phyloP scores from a whole-genome alignment of 2,329 filamentous ascomycete genomes.

The Fusarium tjaetaba region DNA sequence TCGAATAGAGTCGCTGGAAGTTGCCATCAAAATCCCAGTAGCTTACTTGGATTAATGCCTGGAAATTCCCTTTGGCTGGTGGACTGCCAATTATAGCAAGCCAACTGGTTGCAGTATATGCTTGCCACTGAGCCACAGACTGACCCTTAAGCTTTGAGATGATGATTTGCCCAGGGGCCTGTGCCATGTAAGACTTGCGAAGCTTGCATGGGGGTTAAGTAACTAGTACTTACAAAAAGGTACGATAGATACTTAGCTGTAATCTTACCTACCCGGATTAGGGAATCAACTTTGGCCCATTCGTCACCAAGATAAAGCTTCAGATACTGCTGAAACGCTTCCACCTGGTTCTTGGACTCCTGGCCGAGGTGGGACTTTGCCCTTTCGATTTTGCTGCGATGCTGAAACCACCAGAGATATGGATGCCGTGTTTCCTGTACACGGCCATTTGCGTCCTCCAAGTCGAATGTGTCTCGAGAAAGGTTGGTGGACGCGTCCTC shows the following conservation, averaged over 20 bases:
- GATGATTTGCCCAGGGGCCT: background rate
- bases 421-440: background rate
- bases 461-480: rapidly evolving
- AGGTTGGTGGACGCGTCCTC: rapidly evolving
- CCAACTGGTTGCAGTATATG: background rate
- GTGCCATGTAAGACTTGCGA: rapidly evolving
- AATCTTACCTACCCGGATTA: background rate
- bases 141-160: rapidly evolving
- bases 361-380: rapidly evolving
- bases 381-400: background rate
- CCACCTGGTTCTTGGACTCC: rapidly evolving
- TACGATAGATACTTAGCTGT: rapidly evolving
- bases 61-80: background rate
- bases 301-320: rapidly evolving
- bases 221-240: background rate
- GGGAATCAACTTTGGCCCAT: background rate
- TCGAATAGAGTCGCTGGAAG: background rate
- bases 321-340: background rate
- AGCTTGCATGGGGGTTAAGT: rapidly evolving
- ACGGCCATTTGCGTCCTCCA: rapidly evolving
- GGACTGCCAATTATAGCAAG: rapidly evolving
- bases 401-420: background rate
- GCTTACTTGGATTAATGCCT: rapidly evolving
- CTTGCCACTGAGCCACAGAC: background rate
- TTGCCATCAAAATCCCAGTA: background rate